Evolutionary conservation across 169 alveolate genomes (phyloP), one percentile per base, ranked within the genome.

Genomic region (Blepharisma undulans): DNA sequence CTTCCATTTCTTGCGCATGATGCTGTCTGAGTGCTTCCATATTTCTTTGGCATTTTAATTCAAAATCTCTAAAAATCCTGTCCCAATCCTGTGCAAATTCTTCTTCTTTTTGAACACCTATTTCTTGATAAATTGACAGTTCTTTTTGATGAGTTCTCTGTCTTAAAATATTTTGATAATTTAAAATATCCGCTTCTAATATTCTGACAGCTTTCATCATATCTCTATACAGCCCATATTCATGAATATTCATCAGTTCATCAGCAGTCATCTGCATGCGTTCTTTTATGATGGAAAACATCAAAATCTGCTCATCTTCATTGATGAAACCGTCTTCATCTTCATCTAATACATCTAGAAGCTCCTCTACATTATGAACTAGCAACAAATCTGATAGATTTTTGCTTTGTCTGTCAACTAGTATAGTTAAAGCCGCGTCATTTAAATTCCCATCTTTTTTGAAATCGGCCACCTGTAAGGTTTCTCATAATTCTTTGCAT

Each of bases 291-390:
- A 89, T 84, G 8, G 96, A 89, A 76, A 93, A 93, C 5, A 93
- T 88, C 36, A 93, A 77, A 25, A 93, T 93, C 86, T 93, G 93
- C 80, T 93, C 96, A 87, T 93, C 96, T 81, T 93, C 96, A 32
- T 93, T 93, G 21, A 93, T 72, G 82, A 91, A 91, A 4, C 96
- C 94, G 82, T 90, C 94, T 80, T 93, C 94, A 76, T 93, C 96
- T 29, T 92, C 93, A 76, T 93, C 96, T 32, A 93, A 91, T 21
- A 93, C 88, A 36, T 76, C 80, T 14, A 89, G 48, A 76, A 93
- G 80, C 72, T 93, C 96, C 77, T 93, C 90, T 61, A 79, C 90
- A 30, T 92, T 84, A 25, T 72, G 66, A 33, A 92, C 92, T 84
- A 84, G 89, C 85, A 93, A 85, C 87, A 93, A 81, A 66, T 84